A percentile compares a stretch with the other conserved stretches of the same genome.
These are phyloP conservation scores for Lunasporangiospora selenospora DNA, from an alignment of 192 early-diverging fungal genomes.

Conservation along the genomic window DNA sequence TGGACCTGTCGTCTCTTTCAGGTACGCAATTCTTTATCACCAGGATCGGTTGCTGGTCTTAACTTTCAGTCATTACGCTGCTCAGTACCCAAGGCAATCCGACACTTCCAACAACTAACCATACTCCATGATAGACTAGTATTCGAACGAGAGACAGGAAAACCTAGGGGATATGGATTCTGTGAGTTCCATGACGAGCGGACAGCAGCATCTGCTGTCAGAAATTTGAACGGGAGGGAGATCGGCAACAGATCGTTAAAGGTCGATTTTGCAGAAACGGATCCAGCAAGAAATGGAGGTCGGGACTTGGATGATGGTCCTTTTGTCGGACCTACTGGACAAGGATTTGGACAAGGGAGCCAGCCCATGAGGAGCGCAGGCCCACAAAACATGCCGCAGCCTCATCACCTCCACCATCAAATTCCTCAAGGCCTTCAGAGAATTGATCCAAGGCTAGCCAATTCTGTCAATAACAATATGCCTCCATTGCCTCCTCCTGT, in stretches of 20 bases:
- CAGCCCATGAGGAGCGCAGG: conserved; percentile 15
- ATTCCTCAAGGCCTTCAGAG: conserved; percentile 11
- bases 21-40: conserved; percentile 30
- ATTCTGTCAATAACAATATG: conserved; percentile 8
- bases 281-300: conserved; percentile 52
- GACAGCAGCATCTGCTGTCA: conserved; percentile 94
- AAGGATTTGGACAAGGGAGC: conserved; percentile 10
- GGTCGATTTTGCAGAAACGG: conserved; percentile 93
- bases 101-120: too few relatives aligned
- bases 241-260: conserved; percentile 87
- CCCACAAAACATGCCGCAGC: conserved; percentile 9
- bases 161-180: conserved; percentile 95
- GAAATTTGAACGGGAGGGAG: conserved; percentile 91
- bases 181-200: conserved; percentile 90
- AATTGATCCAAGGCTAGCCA: conserved; percentile 25
- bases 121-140: conserved; percentile 70
- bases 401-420: conserved; percentile 8
- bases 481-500: conserved; percentile 14
- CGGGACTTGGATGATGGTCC: conserved; percentile 19
- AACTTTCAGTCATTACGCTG: too few relatives aligned
- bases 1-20: conserved; percentile 82
- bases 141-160: conserved; percentile 88
- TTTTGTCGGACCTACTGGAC: conserved; percentile 30
- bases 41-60: too few relatives aligned
- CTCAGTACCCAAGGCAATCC: too few relatives aligned